These are phyloP conservation scores for Backusella tarrabulga DNA, from an alignment of 192 early-diverging fungal species.

Conservation along the genomic window DNA sequence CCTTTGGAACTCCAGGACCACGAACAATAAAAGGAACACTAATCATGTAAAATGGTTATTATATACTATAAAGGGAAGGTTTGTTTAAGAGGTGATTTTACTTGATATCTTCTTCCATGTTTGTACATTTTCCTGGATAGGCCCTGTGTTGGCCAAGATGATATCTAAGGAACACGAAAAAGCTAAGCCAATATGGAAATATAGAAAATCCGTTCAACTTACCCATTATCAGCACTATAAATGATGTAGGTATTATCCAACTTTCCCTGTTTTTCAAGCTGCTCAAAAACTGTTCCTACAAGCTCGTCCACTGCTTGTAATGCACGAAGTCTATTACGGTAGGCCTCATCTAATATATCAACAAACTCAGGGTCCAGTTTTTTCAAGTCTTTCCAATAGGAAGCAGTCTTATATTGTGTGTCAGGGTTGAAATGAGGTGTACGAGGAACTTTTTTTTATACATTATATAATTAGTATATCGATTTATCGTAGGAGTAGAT, in stretches of 20 bases:
- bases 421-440: conserved; percentile 58
- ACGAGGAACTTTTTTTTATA: too few relatives aligned
- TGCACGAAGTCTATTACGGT: conserved; percentile 54
- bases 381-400: conserved; percentile 49
- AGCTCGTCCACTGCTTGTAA: conserved; percentile 64
- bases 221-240: conserved; percentile 67
- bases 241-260: conserved; percentile 63
- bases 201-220: neutral
- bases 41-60: neutral
- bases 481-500: too few relatives aligned
- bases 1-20: conserved; percentile 59
- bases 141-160: conserved; percentile 65
- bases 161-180: conserved; percentile 28
- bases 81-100: neutral
- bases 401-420: conserved; percentile 45
- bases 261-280: conserved; percentile 47
- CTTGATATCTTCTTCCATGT: conserved; percentile 66
- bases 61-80: too few relatives aligned
- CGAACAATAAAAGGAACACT: conserved; percentile 57
- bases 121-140: conserved; percentile 58
- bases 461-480: too few relatives aligned
- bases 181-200: neutral
- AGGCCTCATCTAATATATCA: conserved; percentile 44
- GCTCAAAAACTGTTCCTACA: conserved; percentile 51
- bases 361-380: conserved; percentile 37